Base-by-base conservation (phyloP, 129 eudicot genomes). In the Flaveria trinervia region DNA sequence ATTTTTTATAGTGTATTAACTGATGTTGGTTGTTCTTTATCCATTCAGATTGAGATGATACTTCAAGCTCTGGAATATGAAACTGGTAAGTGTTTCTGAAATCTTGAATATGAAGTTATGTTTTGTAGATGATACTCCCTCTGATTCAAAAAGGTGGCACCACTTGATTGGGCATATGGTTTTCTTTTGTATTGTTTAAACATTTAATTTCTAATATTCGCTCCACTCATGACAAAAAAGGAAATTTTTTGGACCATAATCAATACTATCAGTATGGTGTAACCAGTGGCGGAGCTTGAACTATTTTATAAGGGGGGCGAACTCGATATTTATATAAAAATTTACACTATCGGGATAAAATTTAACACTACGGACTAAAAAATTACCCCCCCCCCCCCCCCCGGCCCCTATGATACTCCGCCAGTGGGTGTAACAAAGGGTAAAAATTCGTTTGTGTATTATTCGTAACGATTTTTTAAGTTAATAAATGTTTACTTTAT, bases 61-160 rank as follows among this genome's bases (percentile, higher is more conserved):
- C 97, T 94, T 81, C 98, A 94, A 81, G 98, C 97, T 30, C 72
- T 87, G 84, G 98, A 94, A 88, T 94, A 94, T 78, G 98, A 94
- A 86, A 93, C 84, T n/a, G 98, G 98, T 89, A 81, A 84, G 77
- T 52, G 41, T 36, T 72, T 48, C n/a, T 50, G 16, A 30, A 56
- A 33, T 16, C 65, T 33, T 62, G 11, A 33, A 48, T 51, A 41
- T 48, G 26, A n/a, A 49, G 39, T 20, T 28, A 33, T 75, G 26
- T 26, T 45, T 6, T 39, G 14, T 49, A 70, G 45, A 70, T 28
- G 26, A 23, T 60, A 60, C 66, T 25, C 66, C 14, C 30, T 22
- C 14, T 57, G 25, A 18, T 60, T 25, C 25, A 60, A 25, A 59
- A 60, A 0, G 41, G 66, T 23, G 66, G 65, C 65, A 57, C 22